Conservation (phyloP, 2,329 filamentous ascomycete species). For the Leptographium procerum region DNA sequence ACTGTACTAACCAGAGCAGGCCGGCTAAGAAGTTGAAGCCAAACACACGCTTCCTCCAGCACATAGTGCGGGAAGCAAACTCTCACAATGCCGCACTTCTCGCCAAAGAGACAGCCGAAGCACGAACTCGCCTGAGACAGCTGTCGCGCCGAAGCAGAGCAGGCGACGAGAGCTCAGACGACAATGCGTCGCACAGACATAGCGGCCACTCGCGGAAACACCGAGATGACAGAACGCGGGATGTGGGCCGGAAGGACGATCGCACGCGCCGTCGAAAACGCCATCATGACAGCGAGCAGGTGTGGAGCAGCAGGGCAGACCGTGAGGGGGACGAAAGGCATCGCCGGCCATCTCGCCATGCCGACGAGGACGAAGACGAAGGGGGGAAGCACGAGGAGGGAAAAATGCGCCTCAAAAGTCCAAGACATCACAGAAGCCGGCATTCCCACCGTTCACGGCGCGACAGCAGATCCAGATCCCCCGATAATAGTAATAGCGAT, state of each 20-base stretch:
- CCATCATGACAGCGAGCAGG: neutral
- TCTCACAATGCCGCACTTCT: conserved; percentile 79
- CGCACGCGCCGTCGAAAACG: neutral
- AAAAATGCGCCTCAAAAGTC: neutral
- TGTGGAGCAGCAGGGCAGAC: neutral
- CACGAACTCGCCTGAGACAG: conserved; percentile 55
- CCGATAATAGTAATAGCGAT: neutral
- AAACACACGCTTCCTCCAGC: conserved; percentile 79
- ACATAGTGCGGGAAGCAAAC: conserved; percentile 81
- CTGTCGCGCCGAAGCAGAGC: conserved; percentile 22
- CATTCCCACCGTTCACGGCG: neutral
- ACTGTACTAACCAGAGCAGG: conserved; percentile 26
- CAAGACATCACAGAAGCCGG: neutral
- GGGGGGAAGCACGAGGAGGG: neutral
- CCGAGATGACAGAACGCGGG: neutral
- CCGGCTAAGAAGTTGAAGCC: conserved; percentile 66
- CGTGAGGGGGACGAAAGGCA: neutral
- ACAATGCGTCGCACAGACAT: neutral
- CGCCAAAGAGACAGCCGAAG: conserved; percentile 73
- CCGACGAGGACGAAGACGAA: neutral
- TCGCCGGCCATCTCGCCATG: neutral
- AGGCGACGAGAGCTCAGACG: neutral
- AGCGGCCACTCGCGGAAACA: neutral
- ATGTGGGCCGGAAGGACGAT: neutral
- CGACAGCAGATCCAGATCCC: neutral